A percentile compares a stretch with the other conserved stretches of the same genome.
These are phyloP conservation scores for Mycena floridula DNA, from an alignment of 768 basidiomycete genomes.

Conservation along the genomic window DNA sequence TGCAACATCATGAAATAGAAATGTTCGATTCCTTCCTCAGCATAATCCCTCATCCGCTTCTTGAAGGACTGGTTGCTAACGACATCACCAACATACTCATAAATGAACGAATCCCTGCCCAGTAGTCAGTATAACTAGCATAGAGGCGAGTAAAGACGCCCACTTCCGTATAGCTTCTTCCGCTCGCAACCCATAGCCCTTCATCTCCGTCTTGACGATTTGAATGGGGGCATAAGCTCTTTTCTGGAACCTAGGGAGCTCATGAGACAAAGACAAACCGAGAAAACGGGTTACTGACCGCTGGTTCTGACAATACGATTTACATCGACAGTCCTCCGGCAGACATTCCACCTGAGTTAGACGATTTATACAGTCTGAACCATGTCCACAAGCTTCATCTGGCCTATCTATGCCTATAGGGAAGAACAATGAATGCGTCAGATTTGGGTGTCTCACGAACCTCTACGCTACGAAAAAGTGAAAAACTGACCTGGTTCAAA, in stretches of 20 bases:
- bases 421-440: conserved; percentile 15
- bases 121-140: neutral
- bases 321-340: conserved; percentile 83
- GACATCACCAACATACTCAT: conserved; percentile 97
- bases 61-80: conserved; percentile 82
- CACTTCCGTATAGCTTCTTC: conserved; percentile 60
- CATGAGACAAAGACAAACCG: conserved; percentile 2
- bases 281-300: conserved; percentile 46
- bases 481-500: conserved; percentile 74
- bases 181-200: conserved; percentile 90
- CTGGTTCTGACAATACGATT: conserved; percentile 83
- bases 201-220: conserved; percentile 91
- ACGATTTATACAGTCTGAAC: conserved; percentile 94
- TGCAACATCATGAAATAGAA: conserved; percentile 99
- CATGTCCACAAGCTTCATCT: conserved; percentile 72
- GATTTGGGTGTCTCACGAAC: too few species aligned
- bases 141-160: conserved; percentile 18
- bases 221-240: conserved; percentile 82
- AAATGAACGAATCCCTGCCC: conserved; percentile 83
- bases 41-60: conserved; percentile 93
- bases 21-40: conserved; percentile 86
- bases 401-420: conserved; percentile 51
- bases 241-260: conserved; percentile 67
- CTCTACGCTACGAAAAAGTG: conserved; percentile 4
- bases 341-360: conserved; percentile 96